A percentile compares a stretch with the other conserved stretches of the same genome.
Evolutionary conservation across 371 early-diverging fungal genomes (phyloP).

Genomic region (Nematocida sp.): DNA sequence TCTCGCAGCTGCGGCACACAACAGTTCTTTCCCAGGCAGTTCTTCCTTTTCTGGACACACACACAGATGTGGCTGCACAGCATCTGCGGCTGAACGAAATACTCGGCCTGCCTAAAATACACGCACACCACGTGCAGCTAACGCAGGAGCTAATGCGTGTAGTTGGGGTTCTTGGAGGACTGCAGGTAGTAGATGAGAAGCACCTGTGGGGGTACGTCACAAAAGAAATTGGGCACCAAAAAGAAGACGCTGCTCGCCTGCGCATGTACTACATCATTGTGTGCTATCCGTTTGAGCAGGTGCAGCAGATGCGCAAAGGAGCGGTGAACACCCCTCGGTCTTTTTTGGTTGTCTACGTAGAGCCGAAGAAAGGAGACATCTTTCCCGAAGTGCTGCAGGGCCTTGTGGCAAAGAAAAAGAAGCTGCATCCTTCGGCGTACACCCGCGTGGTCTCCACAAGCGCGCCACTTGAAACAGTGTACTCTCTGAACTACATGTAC

Average conservation of each 20-base stretch:
- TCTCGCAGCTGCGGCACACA: constrained; percentile 21
- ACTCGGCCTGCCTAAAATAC: constrained; percentile 35
- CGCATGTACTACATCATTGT: constrained; percentile 48
- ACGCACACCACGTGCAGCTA: constrained; percentile 8
- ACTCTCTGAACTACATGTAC: constrained; percentile 24
- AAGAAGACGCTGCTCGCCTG: constrained; percentile 11
- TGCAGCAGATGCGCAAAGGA: background rate
- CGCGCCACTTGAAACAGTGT: constrained; percentile 13
- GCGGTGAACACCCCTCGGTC: background rate
- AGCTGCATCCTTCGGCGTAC: background rate
- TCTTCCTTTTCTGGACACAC: constrained; percentile 2
- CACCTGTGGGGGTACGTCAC: constrained; percentile 24
- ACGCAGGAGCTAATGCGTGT: constrained; percentile 2
- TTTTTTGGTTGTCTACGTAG: constrained; percentile 31
- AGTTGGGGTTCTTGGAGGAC: constrained; percentile 21
- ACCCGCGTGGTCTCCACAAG: constrained; percentile 23
- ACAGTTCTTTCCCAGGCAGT: background rate
- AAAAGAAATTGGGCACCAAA: constrained; percentile 27
- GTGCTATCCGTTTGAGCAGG: constrained; percentile 48
- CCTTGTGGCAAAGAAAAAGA: constrained; percentile 31
- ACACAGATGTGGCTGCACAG: background rate
- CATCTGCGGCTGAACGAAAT: constrained; percentile 29
- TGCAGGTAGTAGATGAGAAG: constrained; percentile 37
- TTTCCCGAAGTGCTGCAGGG: constrained; percentile 13
- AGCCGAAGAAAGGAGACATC: constrained; percentile 39